phyloP scores from a whole-genome alignment of 306 rosid genomes.

The Urtica urens region DNA sequence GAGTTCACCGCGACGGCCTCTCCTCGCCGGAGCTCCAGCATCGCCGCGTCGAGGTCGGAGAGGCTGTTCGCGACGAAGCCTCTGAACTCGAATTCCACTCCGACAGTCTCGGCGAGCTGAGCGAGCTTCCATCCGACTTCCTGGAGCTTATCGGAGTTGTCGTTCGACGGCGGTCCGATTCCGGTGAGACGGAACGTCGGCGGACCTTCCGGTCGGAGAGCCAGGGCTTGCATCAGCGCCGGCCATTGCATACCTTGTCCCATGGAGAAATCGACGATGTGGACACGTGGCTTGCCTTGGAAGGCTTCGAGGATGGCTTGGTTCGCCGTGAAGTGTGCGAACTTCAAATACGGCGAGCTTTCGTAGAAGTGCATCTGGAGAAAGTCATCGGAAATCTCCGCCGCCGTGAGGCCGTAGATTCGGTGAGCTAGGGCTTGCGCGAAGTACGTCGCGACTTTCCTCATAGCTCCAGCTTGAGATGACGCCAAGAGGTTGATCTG shows the following conservation, averaged over 20 bases:
- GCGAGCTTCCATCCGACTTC: constrained; percentile 96
- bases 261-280: constrained; percentile 81
- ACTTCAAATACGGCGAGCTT: constrained; percentile 73
- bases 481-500: constrained; percentile 58
- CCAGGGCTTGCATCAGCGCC: constrained; percentile 80
- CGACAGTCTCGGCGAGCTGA: constrained; percentile 55
- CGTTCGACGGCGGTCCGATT: constrained; percentile 76
- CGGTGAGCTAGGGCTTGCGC: constrained; percentile 75
- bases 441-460: constrained; percentile 78
- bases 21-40: constrained; percentile 67
- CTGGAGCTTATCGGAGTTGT: constrained; percentile 72
- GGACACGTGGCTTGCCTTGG: constrained; percentile 61
- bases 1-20: constrained; percentile 84
- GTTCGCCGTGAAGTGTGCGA: constrained; percentile 88
- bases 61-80: constrained; percentile 77
- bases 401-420: constrained; percentile 47
- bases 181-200: constrained; percentile 80
- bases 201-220: constrained; percentile 70
- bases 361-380: constrained; percentile 89
- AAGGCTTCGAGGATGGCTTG: constrained; percentile 89
- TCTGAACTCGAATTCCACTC: constrained; percentile 66
- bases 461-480: constrained; percentile 86
- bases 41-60: constrained; percentile 78
- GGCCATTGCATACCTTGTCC: constrained; percentile 99
- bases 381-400: constrained; percentile 34